phyloP scores from a whole-genome alignment of 2,329 filamentous ascomycete species.

The Aspergillus eucalypticola region DNA sequence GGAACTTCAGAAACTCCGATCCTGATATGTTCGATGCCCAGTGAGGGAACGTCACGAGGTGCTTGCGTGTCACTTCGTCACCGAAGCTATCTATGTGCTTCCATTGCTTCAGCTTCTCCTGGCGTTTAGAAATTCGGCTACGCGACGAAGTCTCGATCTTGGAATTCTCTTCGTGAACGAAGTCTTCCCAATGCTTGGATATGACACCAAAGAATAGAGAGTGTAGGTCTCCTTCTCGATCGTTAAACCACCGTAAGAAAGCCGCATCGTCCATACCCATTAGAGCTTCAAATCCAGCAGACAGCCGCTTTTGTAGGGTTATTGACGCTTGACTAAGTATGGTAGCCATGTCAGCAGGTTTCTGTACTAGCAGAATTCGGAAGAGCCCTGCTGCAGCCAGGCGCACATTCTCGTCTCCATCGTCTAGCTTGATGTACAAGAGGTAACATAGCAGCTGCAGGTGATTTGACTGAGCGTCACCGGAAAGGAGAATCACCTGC shows the following conservation, averaged over 20 bases:
- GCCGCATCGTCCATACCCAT: conserved; percentile 86
- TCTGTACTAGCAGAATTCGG: conserved; percentile 91
- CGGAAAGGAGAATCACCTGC: conserved; percentile 85
- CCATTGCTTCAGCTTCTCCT: conserved; percentile 82
- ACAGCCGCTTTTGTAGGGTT: conserved; percentile 69
- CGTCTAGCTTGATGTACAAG: conserved; percentile 84
- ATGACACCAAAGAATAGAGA: conserved; percentile 78
- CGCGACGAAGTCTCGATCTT: conserved; percentile 75
- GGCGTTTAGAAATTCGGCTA: conserved; percentile 69
- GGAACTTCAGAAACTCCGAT: conserved; percentile 88
- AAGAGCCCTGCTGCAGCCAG: conserved; percentile 79
- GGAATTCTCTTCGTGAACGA: conserved; percentile 78
- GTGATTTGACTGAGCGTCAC: conserved; percentile 77
- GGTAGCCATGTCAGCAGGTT: conserved; percentile 74
- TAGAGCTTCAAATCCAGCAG: conserved; percentile 76
- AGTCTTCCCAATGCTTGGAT: conserved; percentile 83
- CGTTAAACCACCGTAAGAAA: conserved; percentile 85
- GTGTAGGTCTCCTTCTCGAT: conserved; percentile 76
- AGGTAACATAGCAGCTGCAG: conserved; percentile 88
- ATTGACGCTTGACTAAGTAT: conserved; percentile 72
- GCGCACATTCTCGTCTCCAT: conserved; percentile 66
- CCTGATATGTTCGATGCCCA: conserved; percentile 97
- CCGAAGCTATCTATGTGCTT: conserved; percentile 65
- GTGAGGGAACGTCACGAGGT: conserved; percentile 81
- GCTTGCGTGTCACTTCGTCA: conserved; percentile 74